Percentiles rank a stretch among this genome's conserved stretches.
phyloP scores from a whole-genome alignment of 2,329 filamentous ascomycete genomes.

The Penicillium sp. region DNA sequence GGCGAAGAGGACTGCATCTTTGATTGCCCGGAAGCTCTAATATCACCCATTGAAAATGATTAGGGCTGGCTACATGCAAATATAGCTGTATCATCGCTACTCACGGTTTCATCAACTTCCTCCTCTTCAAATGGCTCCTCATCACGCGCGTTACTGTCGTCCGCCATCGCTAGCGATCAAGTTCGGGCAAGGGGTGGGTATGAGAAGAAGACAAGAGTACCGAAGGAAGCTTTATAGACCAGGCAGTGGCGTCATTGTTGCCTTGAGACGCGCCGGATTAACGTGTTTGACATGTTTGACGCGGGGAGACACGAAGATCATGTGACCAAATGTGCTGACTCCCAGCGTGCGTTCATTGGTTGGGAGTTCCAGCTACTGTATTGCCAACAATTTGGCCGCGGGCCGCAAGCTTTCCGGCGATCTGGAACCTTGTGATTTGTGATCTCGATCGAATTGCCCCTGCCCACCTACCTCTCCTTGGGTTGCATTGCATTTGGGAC shows the following conservation, averaged over 20 bases:
- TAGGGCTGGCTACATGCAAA: neutral
- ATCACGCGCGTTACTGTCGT: constrained; percentile 37
- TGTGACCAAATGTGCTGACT: constrained; percentile 35
- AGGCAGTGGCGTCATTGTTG: constrained; percentile 18
- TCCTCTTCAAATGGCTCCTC: constrained; percentile 47
- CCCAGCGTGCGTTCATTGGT: constrained; percentile 30
- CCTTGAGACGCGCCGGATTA: constrained; percentile 31
- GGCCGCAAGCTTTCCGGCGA: constrained; percentile 8
- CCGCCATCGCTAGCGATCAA: constrained; percentile 33
- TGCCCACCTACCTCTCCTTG: neutral
- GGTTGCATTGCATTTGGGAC: neutral
- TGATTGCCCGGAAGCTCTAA: constrained; percentile 84
- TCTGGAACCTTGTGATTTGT: constrained; percentile 1
- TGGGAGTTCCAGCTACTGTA: neutral
- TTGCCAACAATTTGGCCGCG: neutral
- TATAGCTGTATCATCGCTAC: constrained; percentile 1
- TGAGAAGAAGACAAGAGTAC: neutral
- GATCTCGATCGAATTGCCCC: neutral
- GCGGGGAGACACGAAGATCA: constrained; percentile 35
- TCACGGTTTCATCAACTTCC: constrained; percentile 48
- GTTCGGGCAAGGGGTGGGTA: neutral
- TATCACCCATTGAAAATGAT: neutral
- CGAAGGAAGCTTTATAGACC: neutral
- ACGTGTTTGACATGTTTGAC: constrained; percentile 10
- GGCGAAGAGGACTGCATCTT: constrained; percentile 97